Percentiles rank a stretch among this genome's conserved stretches.
phyloP scores from a whole-genome alignment of 2,329 filamentous ascomycete species.

The Ceratocystis alfenasii region DNA sequence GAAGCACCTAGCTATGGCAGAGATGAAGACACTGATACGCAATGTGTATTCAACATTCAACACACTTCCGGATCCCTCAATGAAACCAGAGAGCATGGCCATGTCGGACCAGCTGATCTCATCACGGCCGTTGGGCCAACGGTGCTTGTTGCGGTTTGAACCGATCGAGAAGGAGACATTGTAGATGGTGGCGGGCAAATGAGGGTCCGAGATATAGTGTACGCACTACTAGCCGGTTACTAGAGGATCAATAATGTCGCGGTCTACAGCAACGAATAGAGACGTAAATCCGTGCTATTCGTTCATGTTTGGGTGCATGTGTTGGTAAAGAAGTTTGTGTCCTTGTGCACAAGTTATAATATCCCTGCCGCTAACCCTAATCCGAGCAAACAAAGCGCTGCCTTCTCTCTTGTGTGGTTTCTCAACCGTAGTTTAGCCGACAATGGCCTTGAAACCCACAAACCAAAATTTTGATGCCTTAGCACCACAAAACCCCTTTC shows the following conservation, averaged over 20 bases:
- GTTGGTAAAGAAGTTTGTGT: neutral
- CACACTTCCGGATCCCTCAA: constrained; percentile 43
- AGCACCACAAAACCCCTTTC: neutral
- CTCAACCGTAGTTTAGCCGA: constrained; percentile 1
- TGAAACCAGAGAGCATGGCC: constrained; percentile 46
- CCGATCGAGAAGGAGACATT: constrained; percentile 26
- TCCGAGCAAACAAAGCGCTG: neutral
- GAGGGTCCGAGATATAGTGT: too few species aligned
- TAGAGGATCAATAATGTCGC: neutral
- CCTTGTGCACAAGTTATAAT: neutral
- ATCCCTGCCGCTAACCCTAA: constrained; percentile 3
- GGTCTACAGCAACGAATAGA: neutral
- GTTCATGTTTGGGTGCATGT: neutral
- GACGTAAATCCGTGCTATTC: neutral
- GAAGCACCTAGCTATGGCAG: constrained; percentile 52
- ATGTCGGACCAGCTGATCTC: constrained; percentile 59
- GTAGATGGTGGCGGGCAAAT: neutral
- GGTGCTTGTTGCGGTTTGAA: constrained; percentile 43
- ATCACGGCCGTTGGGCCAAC: constrained; percentile 47
- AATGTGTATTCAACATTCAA: constrained; percentile 48
- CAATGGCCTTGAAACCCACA: neutral
- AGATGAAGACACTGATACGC: constrained; percentile 56
- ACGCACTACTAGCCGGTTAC: neutral
- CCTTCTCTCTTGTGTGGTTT: neutral
- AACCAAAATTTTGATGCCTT: neutral